Base-by-base conservation (phyloP, 164 flowering plant species). In the Pachysandra terminalis region DNA sequence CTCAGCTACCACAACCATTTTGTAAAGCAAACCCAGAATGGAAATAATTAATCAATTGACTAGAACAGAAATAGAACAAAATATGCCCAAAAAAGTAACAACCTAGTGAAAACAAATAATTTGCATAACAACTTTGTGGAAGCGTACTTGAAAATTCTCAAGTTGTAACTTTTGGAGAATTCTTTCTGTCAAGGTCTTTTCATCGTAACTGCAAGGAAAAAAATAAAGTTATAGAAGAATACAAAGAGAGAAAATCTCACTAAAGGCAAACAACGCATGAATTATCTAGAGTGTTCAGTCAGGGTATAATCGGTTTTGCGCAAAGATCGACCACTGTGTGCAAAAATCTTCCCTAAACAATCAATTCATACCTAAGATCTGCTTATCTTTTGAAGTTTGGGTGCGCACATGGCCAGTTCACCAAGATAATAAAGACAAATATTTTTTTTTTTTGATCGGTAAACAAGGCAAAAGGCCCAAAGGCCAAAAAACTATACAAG, bases 121-220 rank as follows among this genome's bases (percentile, higher is more conserved):
- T 22, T 5, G 13, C 56, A 67, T 52, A 51, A 54, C 48, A 70
- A 59, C 19, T 61, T 12, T 51, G 53, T 26, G 35, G 63, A 61
- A 64, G 24, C 78, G 54, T 73, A 95, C 98, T 84, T 95, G 98
- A 78, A 77, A 91, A 77, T 91, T 95, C 64, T 82, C 85, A 68
- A 95, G 96, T 71, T 83, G 85, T 65, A 92, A 65, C 75, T 90
- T 92, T 54, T 71, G 77, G 66, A 95, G 76, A 70, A 95, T 86
- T 73, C 82, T 86, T 71, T 84, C 84, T 0, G 96, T 85, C 67
- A 78, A 75, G 41, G 63, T 74, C 70, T 81, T 85, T 61, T 88
- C 99, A 80, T 90, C 95, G 79, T 78, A 82, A 75, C 98, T 92
- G 84, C 73, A 76, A 45, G 63, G 49, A 67, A 22, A 72, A 61